Conservation (phyloP, 2,329 filamentous ascomycete genomes). For the Aspergillus ochraceus region DNA sequence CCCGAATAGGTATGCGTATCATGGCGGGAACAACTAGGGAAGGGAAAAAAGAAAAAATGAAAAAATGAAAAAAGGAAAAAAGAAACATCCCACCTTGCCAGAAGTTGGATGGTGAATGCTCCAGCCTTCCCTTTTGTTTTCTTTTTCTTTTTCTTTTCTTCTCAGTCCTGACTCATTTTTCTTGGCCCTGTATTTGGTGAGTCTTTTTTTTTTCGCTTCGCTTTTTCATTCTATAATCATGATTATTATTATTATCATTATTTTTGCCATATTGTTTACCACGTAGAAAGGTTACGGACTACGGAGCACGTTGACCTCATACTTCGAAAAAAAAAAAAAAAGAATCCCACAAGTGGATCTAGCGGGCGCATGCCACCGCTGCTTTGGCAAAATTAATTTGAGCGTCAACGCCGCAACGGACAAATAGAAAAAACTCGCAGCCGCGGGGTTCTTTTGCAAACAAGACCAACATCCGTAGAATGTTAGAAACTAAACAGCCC, state of each 20-base stretch:
- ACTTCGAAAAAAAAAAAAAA: slow-evolving; percentile 8
- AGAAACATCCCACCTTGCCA: not conserved
- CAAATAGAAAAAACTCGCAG: slow-evolving; percentile 17
- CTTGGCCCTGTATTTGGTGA: not conserved
- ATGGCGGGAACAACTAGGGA: not conserved
- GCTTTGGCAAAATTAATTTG: slow-evolving; percentile 1
- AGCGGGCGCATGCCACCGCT: slow-evolving; percentile 21
- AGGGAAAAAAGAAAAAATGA: not conserved
- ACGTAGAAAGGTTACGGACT: not conserved
- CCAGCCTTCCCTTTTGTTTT: not conserved
- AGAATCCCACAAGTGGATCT: slow-evolving; percentile 17
- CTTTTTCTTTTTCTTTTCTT: not conserved
- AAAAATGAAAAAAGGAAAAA: not conserved
- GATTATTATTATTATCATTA: not conserved
- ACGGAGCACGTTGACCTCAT: slow-evolving; percentile 13
- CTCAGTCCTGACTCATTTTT: not conserved
- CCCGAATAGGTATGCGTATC: not conserved
- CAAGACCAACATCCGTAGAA: slow-evolving; percentile 11
- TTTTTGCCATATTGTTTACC: slow-evolving; percentile 1
- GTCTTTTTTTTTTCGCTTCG: not conserved
- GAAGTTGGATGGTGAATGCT: not conserved
- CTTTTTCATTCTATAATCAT: not conserved
- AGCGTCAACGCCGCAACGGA: not conserved
- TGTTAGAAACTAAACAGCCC: slow-evolving; percentile 13
- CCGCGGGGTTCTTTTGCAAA: slow-evolving; percentile 28